A percentile compares a stretch with the other conserved stretches of the same genome.
Conservation (phyloP, 208 protist species). For the Leishmania major region DNA sequence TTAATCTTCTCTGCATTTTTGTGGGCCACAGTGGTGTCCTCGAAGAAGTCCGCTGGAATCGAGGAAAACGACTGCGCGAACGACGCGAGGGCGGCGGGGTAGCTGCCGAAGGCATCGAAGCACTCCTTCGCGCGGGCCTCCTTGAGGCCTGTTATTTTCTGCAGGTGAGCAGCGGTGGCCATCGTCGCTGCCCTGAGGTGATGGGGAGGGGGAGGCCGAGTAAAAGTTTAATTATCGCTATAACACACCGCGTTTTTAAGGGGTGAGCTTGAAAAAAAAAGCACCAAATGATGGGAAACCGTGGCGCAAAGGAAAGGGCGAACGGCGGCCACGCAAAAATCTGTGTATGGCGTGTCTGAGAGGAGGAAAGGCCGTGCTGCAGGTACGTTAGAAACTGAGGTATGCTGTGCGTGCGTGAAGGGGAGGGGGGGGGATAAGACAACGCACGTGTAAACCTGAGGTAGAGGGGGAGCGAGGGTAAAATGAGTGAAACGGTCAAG, state of each 20-base stretch:
- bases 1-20: constrained; percentile 72
- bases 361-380: not conserved
- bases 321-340: not conserved
- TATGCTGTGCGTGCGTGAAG: not conserved
- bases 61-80: constrained; percentile 73
- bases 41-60: constrained; percentile 65
- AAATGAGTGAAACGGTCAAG: not conserved
- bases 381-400: not conserved
- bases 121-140: constrained; percentile 51
- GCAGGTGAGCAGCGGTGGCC: constrained; percentile 47
- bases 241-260: not conserved
- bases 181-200: not conserved
- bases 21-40: constrained; percentile 30
- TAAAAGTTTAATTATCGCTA: not conserved
- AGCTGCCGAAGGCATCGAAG: constrained; percentile 65
- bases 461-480: not conserved
- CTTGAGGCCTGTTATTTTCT: constrained; percentile 69
- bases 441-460: not conserved
- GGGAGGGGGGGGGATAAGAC: not conserved
- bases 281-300: not conserved
- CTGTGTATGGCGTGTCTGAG: not conserved
- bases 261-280: not conserved
- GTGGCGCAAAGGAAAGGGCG: not conserved
- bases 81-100: constrained; percentile 67
- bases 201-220: not conserved